Evolutionary conservation across 2,329 filamentous ascomycete genomes (phyloP), one percentile per base, ranked within the genome.

Genomic region (Calonectria ilicicola): DNA sequence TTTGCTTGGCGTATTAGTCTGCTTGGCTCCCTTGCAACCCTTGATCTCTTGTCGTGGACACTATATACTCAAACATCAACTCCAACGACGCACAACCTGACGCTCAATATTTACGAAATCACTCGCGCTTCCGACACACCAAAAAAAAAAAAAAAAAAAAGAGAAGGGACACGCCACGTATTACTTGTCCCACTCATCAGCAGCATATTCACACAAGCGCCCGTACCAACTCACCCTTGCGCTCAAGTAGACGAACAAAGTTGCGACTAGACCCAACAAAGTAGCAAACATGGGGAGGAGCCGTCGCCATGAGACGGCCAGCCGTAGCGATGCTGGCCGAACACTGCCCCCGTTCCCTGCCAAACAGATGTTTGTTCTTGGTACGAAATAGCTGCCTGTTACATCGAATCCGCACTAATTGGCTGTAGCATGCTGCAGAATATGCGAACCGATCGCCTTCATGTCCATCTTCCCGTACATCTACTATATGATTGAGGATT

Each of bases 381-480:
- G 88, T 89, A 85, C 58, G 69, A 66, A 19, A 44, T 29, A 12
- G 42, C 23, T 17, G 15, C 53, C 44, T n/a, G 42, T 49, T 40
- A 17, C n/a, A n/a, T 9, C 21, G 72, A 35, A 44, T 47, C 56
- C 29, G 67, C 26, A 46, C 72, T 80, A 70, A 75, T 68, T 68
- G 32, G 40, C 19, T 29, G 64, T 29, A 97, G 96, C 95, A 56
- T 89, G 98, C 81, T 98, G 96, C 86, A 93, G 97, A 81, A 96
- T 99, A 87, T 98, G 95, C 88, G 97, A 99, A 83, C 97, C 97
- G 65, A 98, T 99, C 84, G 97, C 97, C 7, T 98, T 99, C 89
- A 98, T 98, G 95, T 98, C 96, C 67, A 98, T 98, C 79, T 98
- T 99, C 83, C 97, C 97, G 1, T 99, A 98, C 84, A 95, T 98